Conservation (phyloP, 1,284 basidiomycete genomes). For the Trichosporon sp. region DNA sequence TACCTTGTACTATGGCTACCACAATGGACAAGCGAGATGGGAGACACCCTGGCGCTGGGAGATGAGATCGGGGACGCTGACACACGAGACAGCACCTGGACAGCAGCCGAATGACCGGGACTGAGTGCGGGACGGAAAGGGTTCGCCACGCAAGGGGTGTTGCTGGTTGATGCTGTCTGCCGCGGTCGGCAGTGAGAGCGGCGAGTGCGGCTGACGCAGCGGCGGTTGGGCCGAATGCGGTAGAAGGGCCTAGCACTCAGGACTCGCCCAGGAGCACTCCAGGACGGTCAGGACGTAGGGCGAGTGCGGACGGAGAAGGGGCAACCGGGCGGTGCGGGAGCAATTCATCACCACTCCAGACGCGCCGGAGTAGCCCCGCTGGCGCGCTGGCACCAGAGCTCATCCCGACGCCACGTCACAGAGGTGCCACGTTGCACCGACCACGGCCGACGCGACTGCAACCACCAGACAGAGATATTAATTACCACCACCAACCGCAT, state of each 20-base stretch:
- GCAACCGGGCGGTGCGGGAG: not conserved
- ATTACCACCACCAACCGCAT: not conserved
- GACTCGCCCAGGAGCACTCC: not conserved
- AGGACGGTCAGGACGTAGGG: not conserved
- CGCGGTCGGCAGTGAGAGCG: not conserved
- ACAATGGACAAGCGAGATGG: not conserved
- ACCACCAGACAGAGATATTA: not conserved
- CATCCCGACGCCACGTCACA: constrained; percentile 15
- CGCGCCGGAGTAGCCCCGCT: constrained; percentile 2
- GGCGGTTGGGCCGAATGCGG: not conserved
- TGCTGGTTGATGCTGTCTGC: not conserved
- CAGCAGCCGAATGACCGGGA: not conserved
- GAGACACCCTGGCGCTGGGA: not conserved
- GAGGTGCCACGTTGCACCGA: not conserved
- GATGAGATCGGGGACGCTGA: not conserved
- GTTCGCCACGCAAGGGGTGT: constrained; percentile 1
- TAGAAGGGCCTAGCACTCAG: not conserved
- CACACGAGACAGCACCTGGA: not conserved
- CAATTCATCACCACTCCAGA: not conserved
- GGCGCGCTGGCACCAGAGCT: not conserved
- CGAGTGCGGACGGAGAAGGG: not conserved
- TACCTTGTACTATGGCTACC: not conserved
- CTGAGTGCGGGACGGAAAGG: not conserved
- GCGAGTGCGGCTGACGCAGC: constrained; percentile 2
- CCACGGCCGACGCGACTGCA: constrained; percentile 6